These are phyloP conservation scores for Zygosaccharomyces kombuchaensis DNA, from an alignment of 805 yeast species.

Conservation along the genomic window DNA sequence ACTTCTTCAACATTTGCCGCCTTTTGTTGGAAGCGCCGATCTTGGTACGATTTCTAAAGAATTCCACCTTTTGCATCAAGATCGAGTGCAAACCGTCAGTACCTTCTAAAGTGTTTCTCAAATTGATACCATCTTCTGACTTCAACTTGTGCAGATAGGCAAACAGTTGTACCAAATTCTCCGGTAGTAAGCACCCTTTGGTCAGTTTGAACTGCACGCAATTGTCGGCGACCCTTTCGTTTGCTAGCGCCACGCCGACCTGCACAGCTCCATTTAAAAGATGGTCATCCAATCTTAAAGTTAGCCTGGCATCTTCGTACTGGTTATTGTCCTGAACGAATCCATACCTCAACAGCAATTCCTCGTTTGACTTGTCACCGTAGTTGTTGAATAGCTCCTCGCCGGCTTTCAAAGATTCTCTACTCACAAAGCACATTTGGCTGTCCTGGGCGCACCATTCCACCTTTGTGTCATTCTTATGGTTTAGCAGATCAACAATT, in stretches of 20 bases:
- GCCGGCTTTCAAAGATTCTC: slow-evolving; percentile 32
- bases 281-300: slow-evolving; percentile 46
- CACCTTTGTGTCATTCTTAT: slow-evolving; percentile 55
- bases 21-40: slow-evolving; percentile 24
- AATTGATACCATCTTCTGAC: slow-evolving; percentile 45
- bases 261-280: slow-evolving; percentile 31
- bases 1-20: slow-evolving; percentile 39
- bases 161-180: slow-evolving; percentile 48
- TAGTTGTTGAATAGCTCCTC: slow-evolving; percentile 71
- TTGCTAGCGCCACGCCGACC: slow-evolving; percentile 40
- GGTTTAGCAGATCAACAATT: slow-evolving; percentile 74
- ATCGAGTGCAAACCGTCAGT: slow-evolving; percentile 50
- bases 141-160: slow-evolving; percentile 47
- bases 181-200: slow-evolving; percentile 37
- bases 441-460: slow-evolving; percentile 48
- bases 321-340: slow-evolving; percentile 56
- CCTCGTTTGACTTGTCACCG: slow-evolving; percentile 86
- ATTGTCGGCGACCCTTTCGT: slow-evolving; percentile 30
- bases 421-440: slow-evolving; percentile 42
- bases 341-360: slow-evolving; percentile 76
- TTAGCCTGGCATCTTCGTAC: slow-evolving; percentile 56
- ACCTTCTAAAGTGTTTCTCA: slow-evolving; percentile 60
- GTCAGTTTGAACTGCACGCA: slow-evolving; percentile 43
- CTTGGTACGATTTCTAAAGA: slow-evolving; percentile 36
- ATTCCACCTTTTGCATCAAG: slow-evolving; percentile 45